A percentile compares a stretch with the other conserved stretches of the same genome.
These are phyloP conservation scores for Marasmius fiardii DNA, from an alignment of 1,284 basidiomycete genomes.

Conservation along the genomic window DNA sequence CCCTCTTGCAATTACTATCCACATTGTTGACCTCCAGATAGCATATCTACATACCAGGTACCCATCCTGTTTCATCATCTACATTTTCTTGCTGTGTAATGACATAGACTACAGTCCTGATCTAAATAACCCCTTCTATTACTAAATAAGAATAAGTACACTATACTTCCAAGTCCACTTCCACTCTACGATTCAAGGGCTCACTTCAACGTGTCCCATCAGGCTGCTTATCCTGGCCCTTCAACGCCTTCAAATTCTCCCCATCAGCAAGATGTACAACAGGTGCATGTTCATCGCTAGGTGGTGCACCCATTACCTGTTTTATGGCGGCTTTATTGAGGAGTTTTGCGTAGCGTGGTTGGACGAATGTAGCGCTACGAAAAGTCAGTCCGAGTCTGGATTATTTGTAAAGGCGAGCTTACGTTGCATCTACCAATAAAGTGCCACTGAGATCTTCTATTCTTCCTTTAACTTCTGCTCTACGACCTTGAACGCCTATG, in stretches of 20 bases:
- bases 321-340: conserved; percentile 48
- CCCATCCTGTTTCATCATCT: no score
- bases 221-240: conserved; percentile 1
- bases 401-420: conserved; percentile 25
- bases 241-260: conserved; percentile 9
- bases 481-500: conserved; percentile 69
- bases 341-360: conserved; percentile 80
- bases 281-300: conserved; percentile 4
- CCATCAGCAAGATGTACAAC: conserved; percentile 13
- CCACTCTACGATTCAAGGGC: not conserved
- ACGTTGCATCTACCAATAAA: conserved; percentile 80
- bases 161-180: not conserved
- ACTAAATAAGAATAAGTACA: not conserved
- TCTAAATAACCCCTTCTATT: not conserved
- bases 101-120: no score
- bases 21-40: not conserved
- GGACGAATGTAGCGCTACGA: conserved; percentile 71
- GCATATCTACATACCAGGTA: no score
- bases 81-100: no score
- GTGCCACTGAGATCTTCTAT: conserved; percentile 81
- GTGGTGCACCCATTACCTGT: conserved; percentile 48
- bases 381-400: not conserved
- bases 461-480: conserved; percentile 65
- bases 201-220: not conserved
- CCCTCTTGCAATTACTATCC: not conserved